These are phyloP conservation scores for Alternaria brassicae DNA, from an alignment of 2,329 filamentous ascomycete genomes.

Conservation along the genomic window DNA sequence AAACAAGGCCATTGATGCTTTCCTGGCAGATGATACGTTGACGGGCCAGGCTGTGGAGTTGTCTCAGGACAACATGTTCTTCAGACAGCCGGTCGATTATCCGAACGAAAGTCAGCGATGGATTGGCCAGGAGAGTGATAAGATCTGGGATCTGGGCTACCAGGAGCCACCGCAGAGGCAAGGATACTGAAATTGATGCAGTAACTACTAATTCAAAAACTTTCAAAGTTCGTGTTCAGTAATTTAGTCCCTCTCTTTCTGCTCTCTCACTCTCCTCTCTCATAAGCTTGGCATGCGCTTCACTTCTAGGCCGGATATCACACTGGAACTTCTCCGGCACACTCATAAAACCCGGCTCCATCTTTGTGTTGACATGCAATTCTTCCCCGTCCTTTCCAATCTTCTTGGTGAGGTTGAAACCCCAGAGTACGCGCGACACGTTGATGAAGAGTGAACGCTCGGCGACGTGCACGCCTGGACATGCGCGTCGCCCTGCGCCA, in stretches of 20 bases:
- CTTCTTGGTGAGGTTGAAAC: slow-evolving; percentile 43
- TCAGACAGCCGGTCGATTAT: slow-evolving; percentile 50
- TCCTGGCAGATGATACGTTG: slow-evolving; percentile 44
- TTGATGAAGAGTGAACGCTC: slow-evolving; percentile 49
- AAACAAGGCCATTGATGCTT: slow-evolving; percentile 50
- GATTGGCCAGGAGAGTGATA: slow-evolving; percentile 40
- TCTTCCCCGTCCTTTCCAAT: slow-evolving; percentile 29
- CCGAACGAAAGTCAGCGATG: slow-evolving; percentile 52
- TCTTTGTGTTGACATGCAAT: slow-evolving; percentile 35
- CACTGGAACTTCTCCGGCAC: slow-evolving; percentile 42
- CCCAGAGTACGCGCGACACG: slow-evolving; percentile 47
- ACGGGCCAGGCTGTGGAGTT: slow-evolving; percentile 54
- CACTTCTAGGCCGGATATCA: slow-evolving; percentile 39
- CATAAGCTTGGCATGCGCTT: slow-evolving; percentile 34
- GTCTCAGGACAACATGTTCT: slow-evolving; percentile 51
- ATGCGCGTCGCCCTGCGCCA: slow-evolving; percentile 46
- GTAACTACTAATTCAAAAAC: background rate
- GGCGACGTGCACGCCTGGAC: slow-evolving; percentile 48
- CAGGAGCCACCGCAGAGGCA: slow-evolving; percentile 32
- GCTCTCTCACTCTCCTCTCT: slow-evolving; percentile 28
- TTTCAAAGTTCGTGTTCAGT: slow-evolving; percentile 6
- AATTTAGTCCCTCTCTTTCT: slow-evolving; percentile 31
- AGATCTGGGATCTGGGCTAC: slow-evolving; percentile 46
- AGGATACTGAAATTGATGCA: slow-evolving; percentile 19
- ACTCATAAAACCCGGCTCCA: slow-evolving; percentile 43